These are phyloP conservation scores for Tuber aestivum DNA, from an alignment of 495 filamentous ascomycete species.

Conservation along the genomic window DNA sequence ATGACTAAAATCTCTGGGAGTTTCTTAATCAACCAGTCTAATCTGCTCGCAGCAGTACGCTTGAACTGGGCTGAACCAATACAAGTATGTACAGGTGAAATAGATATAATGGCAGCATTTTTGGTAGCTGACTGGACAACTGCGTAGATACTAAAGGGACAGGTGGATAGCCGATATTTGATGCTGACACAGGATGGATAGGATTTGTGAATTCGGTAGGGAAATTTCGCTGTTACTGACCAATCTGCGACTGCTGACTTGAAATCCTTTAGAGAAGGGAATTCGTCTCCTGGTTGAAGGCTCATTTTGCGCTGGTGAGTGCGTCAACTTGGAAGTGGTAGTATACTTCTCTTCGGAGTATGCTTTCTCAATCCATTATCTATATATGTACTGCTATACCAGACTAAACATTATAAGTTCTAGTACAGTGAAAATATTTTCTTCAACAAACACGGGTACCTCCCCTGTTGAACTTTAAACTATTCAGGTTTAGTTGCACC, in stretches of 20 bases:
- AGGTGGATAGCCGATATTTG: background rate
- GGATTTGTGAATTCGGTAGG: background rate
- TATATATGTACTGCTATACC: background rate
- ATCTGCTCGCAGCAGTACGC: background rate
- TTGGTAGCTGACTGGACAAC: background rate
- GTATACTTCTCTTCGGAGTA: no score
- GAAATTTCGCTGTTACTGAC: background rate
- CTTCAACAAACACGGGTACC: background rate
- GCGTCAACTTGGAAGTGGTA: no score
- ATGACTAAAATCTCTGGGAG: background rate
- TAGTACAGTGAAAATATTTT: background rate
- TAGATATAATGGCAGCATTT: background rate
- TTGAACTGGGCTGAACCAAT: background rate
- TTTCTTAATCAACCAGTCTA: background rate
- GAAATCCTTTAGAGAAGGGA: background rate
- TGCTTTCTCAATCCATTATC: background rate
- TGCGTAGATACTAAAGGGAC: background rate
- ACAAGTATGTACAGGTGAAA: background rate
- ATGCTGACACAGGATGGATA: background rate
- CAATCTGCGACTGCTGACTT: background rate
- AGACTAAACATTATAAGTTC: background rate
- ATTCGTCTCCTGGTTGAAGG: background rate
- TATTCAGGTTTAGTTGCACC: no score
- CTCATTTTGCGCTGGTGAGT: background rate
- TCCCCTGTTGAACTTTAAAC: background rate